Base-by-base conservation (phyloP, 2,329 filamentous ascomycete genomes). In the Stemphylium vesicarium region DNA sequence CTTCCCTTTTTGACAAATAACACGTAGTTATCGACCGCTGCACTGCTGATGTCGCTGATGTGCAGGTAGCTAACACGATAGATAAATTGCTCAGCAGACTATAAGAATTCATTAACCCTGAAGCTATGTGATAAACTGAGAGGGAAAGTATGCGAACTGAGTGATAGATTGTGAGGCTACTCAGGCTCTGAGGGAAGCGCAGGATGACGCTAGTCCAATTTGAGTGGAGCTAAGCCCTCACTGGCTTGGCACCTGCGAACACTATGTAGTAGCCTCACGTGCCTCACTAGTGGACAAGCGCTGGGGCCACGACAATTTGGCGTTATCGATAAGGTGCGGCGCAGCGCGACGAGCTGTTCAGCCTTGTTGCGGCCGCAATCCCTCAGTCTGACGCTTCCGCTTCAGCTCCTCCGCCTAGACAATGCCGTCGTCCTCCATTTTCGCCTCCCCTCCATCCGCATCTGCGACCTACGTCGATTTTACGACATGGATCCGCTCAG, bases 401-500 rank as follows among this genome's bases (percentile, higher is more conserved):
- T 40, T 22, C 38, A 40, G 26, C 24, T 43, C 40, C n/a, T n/a
- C n/a, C n/a, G 22, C 40, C 26, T 32, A 43, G 24, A 32, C 26
- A 43, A 43, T 43, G 26, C 40, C 3, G 24, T 31, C 22, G 9
- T 45, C 42, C 18, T 57, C 54, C 15, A 22, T 32, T 31, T 20
- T 16, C 24, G 16, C 24, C 29, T 33, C 41, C 33, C 31, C 15
- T 45, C 29, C 26, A 52, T 46, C 39, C 41, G 36, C 26, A 35
- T 35, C 16, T 46, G 36, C 48, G 15, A 45, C 29, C 33, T 45
- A 26, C 41, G 26, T 41, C 18, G 31, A 24, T 35, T 35, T 22
- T 31, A 33, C 39, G 24, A 42, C 65, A 68, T 66, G 65, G 68
- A 70, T 46, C 60, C 63, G 20, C 59, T 71, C 22, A 63, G 56